Percentiles rank a stretch among this genome's conserved stretches.
Evolutionary conservation across 1,284 basidiomycete genomes (phyloP).

Genomic region (Ceratobasidium sp.): DNA sequence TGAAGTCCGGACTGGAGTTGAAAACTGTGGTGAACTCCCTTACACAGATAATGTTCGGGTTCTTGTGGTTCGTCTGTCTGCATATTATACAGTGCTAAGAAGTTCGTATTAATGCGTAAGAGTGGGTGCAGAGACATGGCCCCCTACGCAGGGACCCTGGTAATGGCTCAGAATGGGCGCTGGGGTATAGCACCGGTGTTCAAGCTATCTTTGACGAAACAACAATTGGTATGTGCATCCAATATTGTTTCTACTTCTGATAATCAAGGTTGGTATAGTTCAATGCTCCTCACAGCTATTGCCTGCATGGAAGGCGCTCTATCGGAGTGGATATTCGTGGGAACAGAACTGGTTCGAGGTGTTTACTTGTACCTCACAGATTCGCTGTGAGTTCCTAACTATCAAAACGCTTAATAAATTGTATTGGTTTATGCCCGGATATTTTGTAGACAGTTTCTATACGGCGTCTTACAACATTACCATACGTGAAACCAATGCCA

Average conservation of each 20-base stretch:
- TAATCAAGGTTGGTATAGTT: too few relatives aligned
- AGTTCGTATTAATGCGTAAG: not conserved
- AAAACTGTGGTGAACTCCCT: not conserved
- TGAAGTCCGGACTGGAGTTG: not conserved
- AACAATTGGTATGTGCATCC: too few relatives aligned
- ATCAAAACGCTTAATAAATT: not conserved
- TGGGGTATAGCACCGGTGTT: too few relatives aligned
- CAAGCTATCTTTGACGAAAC: too few relatives aligned
- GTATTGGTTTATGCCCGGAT: not conserved
- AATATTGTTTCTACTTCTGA: too few relatives aligned
- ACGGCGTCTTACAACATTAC: slow-evolving; percentile 1
- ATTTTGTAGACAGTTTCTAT: not conserved
- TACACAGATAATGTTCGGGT: not conserved
- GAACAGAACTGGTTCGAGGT: slow-evolving; percentile 30
- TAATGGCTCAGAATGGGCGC: too few relatives aligned
- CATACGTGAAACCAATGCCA: slow-evolving; percentile 2
- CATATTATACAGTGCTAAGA: not conserved
- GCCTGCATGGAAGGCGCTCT: too few relatives aligned
- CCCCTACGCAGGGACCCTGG: too few relatives aligned
- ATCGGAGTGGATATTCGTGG: too few relatives aligned
- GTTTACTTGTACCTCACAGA: slow-evolving; percentile 3
- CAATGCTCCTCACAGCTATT: too few relatives aligned
- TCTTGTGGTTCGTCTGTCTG: slow-evolving; percentile 15
- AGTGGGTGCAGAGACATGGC: not conserved
- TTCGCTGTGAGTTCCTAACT: not conserved